Evolutionary conservation across 352 stramenopile genomes (phyloP).

Genomic region (Hyaloperonospora arabidopsidis): DNA sequence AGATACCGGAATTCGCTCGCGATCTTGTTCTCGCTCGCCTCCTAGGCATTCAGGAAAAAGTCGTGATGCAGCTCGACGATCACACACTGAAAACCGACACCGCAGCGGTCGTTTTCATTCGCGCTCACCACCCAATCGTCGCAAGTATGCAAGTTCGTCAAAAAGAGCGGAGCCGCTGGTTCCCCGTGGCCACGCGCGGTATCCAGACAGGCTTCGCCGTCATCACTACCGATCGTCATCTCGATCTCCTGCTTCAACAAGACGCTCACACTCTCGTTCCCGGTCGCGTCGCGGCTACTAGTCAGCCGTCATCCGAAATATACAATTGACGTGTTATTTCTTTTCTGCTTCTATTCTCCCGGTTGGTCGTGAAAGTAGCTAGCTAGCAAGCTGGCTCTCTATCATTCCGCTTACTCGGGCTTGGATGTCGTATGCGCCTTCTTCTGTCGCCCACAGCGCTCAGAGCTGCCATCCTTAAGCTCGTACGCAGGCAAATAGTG

Average conservation of each 20-base stretch:
- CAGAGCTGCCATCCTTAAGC: slow-evolving; percentile 56
- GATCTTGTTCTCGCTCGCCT: slow-evolving; percentile 11
- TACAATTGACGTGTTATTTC: slow-evolving; percentile 1
- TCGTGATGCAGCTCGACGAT: slow-evolving; percentile 5
- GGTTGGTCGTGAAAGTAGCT: slow-evolving; percentile 4
- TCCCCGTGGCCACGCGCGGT: slow-evolving; percentile 12
- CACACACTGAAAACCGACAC: slow-evolving; percentile 11
- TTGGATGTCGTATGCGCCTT: slow-evolving; percentile 65
- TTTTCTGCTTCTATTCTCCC: slow-evolving; percentile 17
- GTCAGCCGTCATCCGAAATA: background rate
- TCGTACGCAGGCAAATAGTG: slow-evolving; percentile 68
- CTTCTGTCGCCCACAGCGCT: slow-evolving; percentile 74
- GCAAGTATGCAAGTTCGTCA: slow-evolving; percentile 8
- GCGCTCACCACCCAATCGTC: slow-evolving; percentile 14
- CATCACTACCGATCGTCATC: slow-evolving; percentile 21
- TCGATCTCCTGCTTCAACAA: slow-evolving; percentile 9
- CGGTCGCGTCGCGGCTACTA: slow-evolving; percentile 19
- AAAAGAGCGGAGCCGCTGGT: slow-evolving; percentile 1
- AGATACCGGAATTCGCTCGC: slow-evolving; percentile 5
- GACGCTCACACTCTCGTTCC: slow-evolving; percentile 20
- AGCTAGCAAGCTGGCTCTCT: background rate
- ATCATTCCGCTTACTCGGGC: slow-evolving; percentile 20
- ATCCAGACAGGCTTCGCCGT: slow-evolving; percentile 4
- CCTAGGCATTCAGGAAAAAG: slow-evolving; percentile 5
- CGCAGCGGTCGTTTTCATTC: slow-evolving; percentile 17